Evolutionary conservation across 352 stramenopile genomes (phyloP), one percentile per base, ranked within the genome.

Genomic region (Lagenidium giganteum): DNA sequence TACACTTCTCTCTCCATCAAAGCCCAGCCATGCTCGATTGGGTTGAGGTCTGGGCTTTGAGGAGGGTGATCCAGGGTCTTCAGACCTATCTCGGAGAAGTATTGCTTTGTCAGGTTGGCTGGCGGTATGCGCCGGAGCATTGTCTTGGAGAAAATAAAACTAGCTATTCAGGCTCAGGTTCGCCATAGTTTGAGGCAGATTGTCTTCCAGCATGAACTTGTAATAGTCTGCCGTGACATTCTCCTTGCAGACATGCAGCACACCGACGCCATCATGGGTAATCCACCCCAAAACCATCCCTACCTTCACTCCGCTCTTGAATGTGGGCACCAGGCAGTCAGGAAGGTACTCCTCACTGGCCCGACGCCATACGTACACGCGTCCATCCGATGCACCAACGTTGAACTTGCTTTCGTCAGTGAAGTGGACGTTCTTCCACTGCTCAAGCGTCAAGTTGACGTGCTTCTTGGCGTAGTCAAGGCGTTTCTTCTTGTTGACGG

Each of bases 41-140:
- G 39, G 26, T 47, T 47, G 39, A 47, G 39, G 25, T 50, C 29
- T 6, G 42, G 42, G 34, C 42, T 50, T 22, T 41, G 31, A 8
- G 42, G 7, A 13, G 42, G 42, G 24, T 50, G 42, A n/a, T n/a
- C n/a, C n/a, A n/a, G n/a, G n/a, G n/a, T n/a, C n/a, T n/a, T n/a
- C n/a, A n/a, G n/a, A n/a, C n/a, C n/a, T n/a, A n/a, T n/a, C n/a
- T n/a, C n/a, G n/a, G n/a, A n/a, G n/a, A n/a, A n/a, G n/a, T n/a
- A n/a, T n/a, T n/a, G n/a, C n/a, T n/a, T n/a, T n/a, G n/a, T n/a
- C n/a, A n/a, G n/a, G n/a, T n/a, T n/a, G n/a, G n/a, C n/a, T n/a
- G n/a, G n/a, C n/a, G n/a, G n/a, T n/a, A n/a, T n/a, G n/a, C n/a
- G n/a, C n/a, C n/a, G n/a, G n/a, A n/a, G n/a, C n/a, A n/a, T n/a